Conservation (phyloP, 176 grass and related monocot genomes). For the Phoenix roebelenii region DNA sequence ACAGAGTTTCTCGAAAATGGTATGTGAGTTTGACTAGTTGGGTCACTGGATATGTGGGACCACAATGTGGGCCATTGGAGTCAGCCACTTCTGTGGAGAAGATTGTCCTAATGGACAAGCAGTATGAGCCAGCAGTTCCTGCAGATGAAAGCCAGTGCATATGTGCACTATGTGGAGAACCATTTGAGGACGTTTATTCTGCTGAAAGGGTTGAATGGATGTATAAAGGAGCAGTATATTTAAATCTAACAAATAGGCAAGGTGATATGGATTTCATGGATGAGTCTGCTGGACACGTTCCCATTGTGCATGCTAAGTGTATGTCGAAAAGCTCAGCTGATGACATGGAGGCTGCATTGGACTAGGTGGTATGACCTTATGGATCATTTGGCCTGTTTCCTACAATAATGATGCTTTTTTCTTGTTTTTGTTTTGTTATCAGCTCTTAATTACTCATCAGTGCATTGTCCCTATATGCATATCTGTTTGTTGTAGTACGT, state of each 20-base stretch:
- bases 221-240: constrained; percentile 68
- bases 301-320: constrained; percentile 35
- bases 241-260: constrained; percentile 29
- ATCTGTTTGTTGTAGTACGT: background rate
- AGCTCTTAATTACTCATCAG: background rate
- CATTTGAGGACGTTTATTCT: constrained; percentile 85
- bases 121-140: constrained; percentile 55
- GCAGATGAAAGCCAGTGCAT: constrained; percentile 85
- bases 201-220: constrained; percentile 61
- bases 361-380: constrained; percentile 3
- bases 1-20: constrained; percentile 62
- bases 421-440: background rate
- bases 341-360: constrained; percentile 30
- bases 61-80: constrained; percentile 21
- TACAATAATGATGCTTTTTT: background rate
- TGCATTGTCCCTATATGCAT: background rate
- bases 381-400: background rate
- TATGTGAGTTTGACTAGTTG: constrained; percentile 40
- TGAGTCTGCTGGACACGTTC: background rate
- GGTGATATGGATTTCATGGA: constrained; percentile 9
- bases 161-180: constrained; percentile 74
- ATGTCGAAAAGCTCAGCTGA: constrained; percentile 18
- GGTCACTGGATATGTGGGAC: constrained; percentile 30
- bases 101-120: constrained; percentile 37
- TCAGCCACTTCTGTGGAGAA: constrained; percentile 33